Conservation (phyloP, 2,329 filamentous ascomycete species). For the Venturia effusa region DNA sequence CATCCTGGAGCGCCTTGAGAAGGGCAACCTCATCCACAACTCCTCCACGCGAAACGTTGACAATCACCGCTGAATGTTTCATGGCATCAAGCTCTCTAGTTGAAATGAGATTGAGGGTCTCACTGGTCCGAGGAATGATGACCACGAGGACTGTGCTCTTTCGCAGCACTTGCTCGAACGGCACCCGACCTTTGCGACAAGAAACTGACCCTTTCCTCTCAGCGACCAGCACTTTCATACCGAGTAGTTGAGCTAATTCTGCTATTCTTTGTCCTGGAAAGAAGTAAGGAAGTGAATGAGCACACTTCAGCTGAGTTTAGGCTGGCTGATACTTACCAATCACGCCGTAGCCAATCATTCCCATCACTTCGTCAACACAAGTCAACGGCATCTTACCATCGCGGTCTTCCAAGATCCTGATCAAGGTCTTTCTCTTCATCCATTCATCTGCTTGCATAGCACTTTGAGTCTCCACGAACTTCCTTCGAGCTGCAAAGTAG, state of each 20-base stretch:
- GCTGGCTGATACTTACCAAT: slow-evolving; percentile 25
- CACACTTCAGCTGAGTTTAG: not conserved
- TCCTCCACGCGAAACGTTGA: slow-evolving; percentile 41
- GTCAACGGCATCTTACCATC: slow-evolving; percentile 32
- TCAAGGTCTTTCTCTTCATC: slow-evolving; percentile 27
- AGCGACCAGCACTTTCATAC: slow-evolving; percentile 40
- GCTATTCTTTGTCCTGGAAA: slow-evolving; percentile 32
- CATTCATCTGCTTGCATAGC: slow-evolving; percentile 26
- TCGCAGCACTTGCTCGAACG: slow-evolving; percentile 27
- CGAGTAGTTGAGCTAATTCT: slow-evolving; percentile 32
- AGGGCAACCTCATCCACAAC: slow-evolving; percentile 41
- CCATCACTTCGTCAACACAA: slow-evolving; percentile 38
- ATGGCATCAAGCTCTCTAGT: slow-evolving; percentile 33
- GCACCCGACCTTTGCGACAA: slow-evolving; percentile 20
- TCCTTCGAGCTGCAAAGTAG: slow-evolving; percentile 30
- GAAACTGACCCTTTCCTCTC: slow-evolving; percentile 29
- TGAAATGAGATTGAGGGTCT: slow-evolving; percentile 24
- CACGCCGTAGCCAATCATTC: slow-evolving; percentile 39
- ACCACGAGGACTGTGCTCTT: slow-evolving; percentile 29
- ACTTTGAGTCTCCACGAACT: slow-evolving; percentile 25
- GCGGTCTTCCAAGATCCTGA: slow-evolving; percentile 21
- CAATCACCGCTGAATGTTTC: slow-evolving; percentile 32
- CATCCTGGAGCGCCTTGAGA: slow-evolving; percentile 33
- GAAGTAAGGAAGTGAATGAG: not conserved
- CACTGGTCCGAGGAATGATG: slow-evolving; percentile 21